Evolutionary conservation across 148 eudicot species (phyloP), one percentile per base, ranked within the genome.

Genomic region (Silene uniflora): DNA sequence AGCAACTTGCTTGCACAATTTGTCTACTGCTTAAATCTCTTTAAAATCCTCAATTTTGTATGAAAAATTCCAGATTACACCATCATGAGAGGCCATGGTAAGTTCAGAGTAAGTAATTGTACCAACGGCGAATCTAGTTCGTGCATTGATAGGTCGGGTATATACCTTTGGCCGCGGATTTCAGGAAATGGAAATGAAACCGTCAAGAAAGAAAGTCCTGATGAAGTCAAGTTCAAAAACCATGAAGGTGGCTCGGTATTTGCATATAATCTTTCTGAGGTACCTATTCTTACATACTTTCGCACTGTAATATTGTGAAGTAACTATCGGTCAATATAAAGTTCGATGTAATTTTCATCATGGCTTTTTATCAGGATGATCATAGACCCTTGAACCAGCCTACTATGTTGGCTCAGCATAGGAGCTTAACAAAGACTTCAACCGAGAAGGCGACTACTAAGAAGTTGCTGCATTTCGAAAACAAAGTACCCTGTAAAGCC

Each of bases 401-500:
- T 2, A 78, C 78, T 71, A n/a, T n/a, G n/a, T n/a, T n/a, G n/a
- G n/a, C n/a, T n/a, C n/a, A n/a, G n/a, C n/a, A n/a, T n/a, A 29
- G 77, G 66, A 91, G 98, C 80, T 79, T 89, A 74, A 92, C 93
- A 2, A 93, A 84, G 79, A 89, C 87, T 59, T 72, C 89, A 14
- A 79, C 81, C 62, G 91, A 88, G 75, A 88, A 87, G 80, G 89
- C 86, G 62, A 81, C 84, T 58, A 79, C 85, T 74, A 91, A 91
- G 52, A 88, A 89, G 79, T 56, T 93, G 62, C 73, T 89, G 75
- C 91, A 89, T 49, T 84, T 88, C 47, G 89, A 91, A 79, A 94
- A 89, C 46, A 71, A 89, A 4, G 92, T 93, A 75, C 94, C 97
- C 52, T 93, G 92, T 75, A 91, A 91, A 83, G 85, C 88, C 74